These are phyloP conservation scores for Ceratocystis huliohia DNA, from an alignment of 2,329 filamentous ascomycete species.

Conservation along the genomic window DNA sequence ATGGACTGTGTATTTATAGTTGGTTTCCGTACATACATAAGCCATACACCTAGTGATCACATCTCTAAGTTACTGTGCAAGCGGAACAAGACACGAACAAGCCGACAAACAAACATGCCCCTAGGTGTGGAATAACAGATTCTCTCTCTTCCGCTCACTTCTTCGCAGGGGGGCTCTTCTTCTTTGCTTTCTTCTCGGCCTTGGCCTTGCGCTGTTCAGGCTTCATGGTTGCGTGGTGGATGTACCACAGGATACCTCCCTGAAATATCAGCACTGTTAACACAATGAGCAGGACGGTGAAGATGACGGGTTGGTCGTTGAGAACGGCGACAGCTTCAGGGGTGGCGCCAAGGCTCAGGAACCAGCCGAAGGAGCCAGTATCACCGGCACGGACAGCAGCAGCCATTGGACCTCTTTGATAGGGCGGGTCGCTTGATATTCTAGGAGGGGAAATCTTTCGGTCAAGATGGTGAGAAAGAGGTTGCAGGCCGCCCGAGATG, in stretches of 20 bases:
- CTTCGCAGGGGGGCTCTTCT: slow-evolving; percentile 24
- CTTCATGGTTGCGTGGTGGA: slow-evolving; percentile 48
- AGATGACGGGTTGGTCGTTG: slow-evolving; percentile 48
- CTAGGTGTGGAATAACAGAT: neutral
- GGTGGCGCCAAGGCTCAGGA: slow-evolving; percentile 44
- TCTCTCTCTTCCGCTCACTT: slow-evolving; percentile 11
- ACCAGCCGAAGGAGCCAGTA: slow-evolving; percentile 43
- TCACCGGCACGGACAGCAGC: slow-evolving; percentile 19
- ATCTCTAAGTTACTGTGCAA: too few relatives aligned
- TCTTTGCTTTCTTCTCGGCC: slow-evolving; percentile 30
- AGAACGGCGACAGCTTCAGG: slow-evolving; percentile 44
- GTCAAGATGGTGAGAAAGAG: neutral
- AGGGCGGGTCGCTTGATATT: neutral
- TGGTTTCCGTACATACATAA: too few relatives aligned
- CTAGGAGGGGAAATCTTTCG: neutral
- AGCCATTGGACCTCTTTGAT: slow-evolving; percentile 16
- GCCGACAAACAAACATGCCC: neutral
- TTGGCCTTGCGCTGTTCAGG: slow-evolving; percentile 47
- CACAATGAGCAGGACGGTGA: slow-evolving; percentile 44
- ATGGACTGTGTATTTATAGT: neutral
- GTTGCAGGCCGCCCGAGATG: neutral
- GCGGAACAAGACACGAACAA: neutral
- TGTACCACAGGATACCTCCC: slow-evolving; percentile 41
- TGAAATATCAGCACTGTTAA: slow-evolving; percentile 38
- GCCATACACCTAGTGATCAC: too few relatives aligned